Evolutionary conservation across 352 stramenopile species (phyloP).

Genomic region (Salisapilia sapeloensis): DNA sequence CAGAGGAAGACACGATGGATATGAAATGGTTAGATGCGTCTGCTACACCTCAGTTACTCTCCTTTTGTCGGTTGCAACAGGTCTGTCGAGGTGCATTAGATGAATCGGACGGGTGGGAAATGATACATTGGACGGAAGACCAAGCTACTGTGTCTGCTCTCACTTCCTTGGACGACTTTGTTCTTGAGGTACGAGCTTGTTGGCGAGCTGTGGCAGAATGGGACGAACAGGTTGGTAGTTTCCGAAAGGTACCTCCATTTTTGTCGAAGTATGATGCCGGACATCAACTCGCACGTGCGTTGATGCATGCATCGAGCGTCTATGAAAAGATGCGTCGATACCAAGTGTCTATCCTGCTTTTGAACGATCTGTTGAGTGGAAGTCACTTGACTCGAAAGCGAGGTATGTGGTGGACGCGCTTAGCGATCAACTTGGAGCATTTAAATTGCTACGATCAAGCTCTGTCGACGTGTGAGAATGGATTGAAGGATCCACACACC

Average conservation of each 20-base stretch:
- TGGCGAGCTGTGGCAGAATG: conserved; percentile 12
- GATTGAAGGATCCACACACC: conserved; percentile 33
- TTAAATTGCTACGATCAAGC: conserved; percentile 42
- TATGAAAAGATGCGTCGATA: conserved; percentile 74
- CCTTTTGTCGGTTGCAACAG: no score
- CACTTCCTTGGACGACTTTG: conserved; percentile 38
- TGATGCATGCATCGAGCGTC: conserved; percentile 29
- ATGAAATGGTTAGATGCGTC: no score
- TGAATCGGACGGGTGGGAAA: no score
- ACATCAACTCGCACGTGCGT: conserved; percentile 41
- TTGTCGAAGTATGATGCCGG: conserved; percentile 50
- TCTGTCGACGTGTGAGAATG: conserved; percentile 21
- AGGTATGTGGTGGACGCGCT: conserved; percentile 52
- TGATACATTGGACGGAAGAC: no score
- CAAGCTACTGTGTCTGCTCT: no score
- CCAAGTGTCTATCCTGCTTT: conserved; percentile 34
- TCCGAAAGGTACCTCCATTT: conserved; percentile 10
- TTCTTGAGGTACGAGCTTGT: conserved; percentile 26
- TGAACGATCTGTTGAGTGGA: conserved; percentile 41
- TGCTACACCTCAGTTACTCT: no score
- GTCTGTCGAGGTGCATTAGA: no score
- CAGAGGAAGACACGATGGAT: no score
- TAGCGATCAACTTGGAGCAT: conserved; percentile 61
- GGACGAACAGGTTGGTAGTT: not conserved
- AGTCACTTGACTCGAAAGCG: conserved; percentile 43